These are phyloP conservation scores for Backusella australiensis DNA, from an alignment of 192 early-diverging fungal genomes.

Conservation along the genomic window DNA sequence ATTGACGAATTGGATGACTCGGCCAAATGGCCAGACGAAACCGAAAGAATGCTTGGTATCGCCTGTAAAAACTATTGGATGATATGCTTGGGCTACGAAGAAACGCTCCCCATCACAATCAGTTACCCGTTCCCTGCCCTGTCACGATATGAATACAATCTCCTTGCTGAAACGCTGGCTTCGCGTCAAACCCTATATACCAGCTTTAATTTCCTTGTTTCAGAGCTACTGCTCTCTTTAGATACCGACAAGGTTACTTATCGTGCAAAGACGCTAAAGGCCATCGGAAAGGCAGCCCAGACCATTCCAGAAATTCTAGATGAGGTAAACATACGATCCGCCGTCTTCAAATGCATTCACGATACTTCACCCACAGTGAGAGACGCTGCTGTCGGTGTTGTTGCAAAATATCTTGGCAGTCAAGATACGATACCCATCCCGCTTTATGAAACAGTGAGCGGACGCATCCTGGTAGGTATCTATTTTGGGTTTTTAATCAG, in stretches of 20 bases:
- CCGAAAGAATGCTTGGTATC: conserved; percentile 13
- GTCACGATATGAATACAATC: conserved; percentile 23
- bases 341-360: conserved; percentile 73
- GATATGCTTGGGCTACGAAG: conserved; percentile 4
- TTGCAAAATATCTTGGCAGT: conserved; percentile 76
- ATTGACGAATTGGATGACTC: not conserved
- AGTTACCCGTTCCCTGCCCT: conserved; percentile 18
- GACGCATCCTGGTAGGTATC: conserved; percentile 64
- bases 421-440: conserved; percentile 62
- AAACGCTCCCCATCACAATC: conserved; percentile 11
- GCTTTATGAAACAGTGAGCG: conserved; percentile 81
- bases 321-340: conserved; percentile 62
- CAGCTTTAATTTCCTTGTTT: conserved; percentile 70
- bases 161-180: conserved; percentile 42
- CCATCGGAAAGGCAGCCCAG: conserved; percentile 72
- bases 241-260: conserved; percentile 66
- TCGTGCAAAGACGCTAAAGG: conserved; percentile 74
- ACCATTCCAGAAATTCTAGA: conserved; percentile 65
- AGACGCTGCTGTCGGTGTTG: conserved; percentile 87
- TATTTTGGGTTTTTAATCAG: no score
- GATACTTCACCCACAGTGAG: conserved; percentile 85
- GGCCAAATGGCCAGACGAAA: conserved; percentile 8
- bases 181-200: conserved; percentile 58
- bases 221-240: conserved; percentile 60
- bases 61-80: conserved; percentile 32